Evolutionary conservation across 345 rosid genomes (phyloP), one percentile per base, ranked within the genome.

Genomic region (Melaleuca alternifolia): DNA sequence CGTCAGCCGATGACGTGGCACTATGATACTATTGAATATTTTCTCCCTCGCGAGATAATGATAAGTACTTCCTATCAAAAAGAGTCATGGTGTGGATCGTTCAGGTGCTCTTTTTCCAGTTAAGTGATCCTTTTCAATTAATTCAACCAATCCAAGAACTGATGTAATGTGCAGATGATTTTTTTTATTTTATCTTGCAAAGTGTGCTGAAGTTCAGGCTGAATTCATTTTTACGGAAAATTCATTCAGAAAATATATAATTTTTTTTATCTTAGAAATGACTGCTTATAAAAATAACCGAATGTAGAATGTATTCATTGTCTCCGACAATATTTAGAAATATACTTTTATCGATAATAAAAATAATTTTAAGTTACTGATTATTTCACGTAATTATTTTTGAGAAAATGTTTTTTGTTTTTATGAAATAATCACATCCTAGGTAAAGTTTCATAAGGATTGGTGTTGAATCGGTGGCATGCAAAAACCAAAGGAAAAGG

Each of bases 391-490:
- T 0, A 1, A 57, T 11, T 11, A 59, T 12, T n/a, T 59, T n/a
- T n/a, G 2, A 1, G n/a, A n/a, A 26, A 6, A 2, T n/a, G 0
- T 59, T 59, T 59, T 59, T 59, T 3, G 11, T n/a, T 11, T n/a
- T 12, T 1, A 59, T n/a, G 2, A 59, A 59, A n/a, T 0, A n/a
- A 59, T 59, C 0, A 0, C 9, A 59, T 8, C 16, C n/a, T n/a
- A n/a, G 28, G 9, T 59, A 12, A 59, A n/a, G 10, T 6, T 12
- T 59, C 9, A 2, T n/a, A n/a, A 12, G 18, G 33, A 26, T 59
- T 59, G n/a, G n/a, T n/a, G 18, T 59, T 59, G 71, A 59, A n/a
- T n/a, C n/a, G 37, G 5, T 59, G 37, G 18, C 9, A n/a, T n/a
- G 71, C 71, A 30, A 6, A 59, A 59, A n/a, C 9, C 71, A n/a